Base-by-base conservation (phyloP, 1,284 basidiomycete species). In the Leccinum cinnamomeum region DNA sequence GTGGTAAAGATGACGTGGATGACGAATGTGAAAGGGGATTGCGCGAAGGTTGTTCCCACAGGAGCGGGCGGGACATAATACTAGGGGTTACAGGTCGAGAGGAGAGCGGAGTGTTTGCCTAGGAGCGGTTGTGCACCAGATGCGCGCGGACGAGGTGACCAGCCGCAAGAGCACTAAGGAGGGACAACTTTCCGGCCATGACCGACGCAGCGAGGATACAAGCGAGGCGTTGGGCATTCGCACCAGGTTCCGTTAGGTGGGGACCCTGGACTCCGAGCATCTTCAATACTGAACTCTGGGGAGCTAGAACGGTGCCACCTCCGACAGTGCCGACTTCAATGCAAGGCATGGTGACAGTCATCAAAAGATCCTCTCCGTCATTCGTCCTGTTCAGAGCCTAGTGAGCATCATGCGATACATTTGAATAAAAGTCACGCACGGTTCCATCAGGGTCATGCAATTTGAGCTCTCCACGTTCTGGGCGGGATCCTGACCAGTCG, bases 401-500 rank as follows among this genome's bases (percentile, higher is more conserved):
- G 37, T 70, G 12, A 72, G 67, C n/a, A 3, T 54, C 37, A 18
- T 5, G 59, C 16, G 35, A 39, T 3, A 5, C 7, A 1, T 44
- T 28, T 46, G 23, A 51, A 61, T n/a, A 62, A 60, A 61, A 53
- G 30, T 57, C 3, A 92, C 91, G 78, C 75, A 95, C 88, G 95
- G 88, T 77, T 99, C 97, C 96, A 98, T 98, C 58, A 97, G 80
- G 7, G 96, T 99, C 82, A 99, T 98, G 78, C 97, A 99, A 76
- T 94, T 97, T 58, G 95, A 97, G 66, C 93, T 96, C 81, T 98
- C 97, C 25, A 99, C 97, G 77, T 98, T 98, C 81, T 99, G 97
- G 14, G 97, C 97, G 2, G 97, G 97, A 74, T 99, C 97, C 79
- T 99, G 97, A n/a, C 97, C 97, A 54, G 95, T 97, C 20, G 97